Evolutionary conservation across 306 rosid genomes (phyloP), one percentile per base, ranked within the genome.

Genomic region (Fagus crenata): DNA sequence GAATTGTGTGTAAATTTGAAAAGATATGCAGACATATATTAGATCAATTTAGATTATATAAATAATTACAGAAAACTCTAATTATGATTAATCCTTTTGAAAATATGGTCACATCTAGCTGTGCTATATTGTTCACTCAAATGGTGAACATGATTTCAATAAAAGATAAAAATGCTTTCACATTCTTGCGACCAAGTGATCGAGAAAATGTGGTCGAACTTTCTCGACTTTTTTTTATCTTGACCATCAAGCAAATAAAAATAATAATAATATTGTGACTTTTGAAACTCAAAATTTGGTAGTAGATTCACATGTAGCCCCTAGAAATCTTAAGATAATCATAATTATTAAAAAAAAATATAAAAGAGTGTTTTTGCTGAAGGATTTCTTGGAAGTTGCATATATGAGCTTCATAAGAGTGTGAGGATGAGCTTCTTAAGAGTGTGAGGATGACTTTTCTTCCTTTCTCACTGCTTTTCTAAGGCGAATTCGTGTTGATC

Each of bases 361-460:
- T 13, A 49, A 31, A 67, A 6, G 79, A 53, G 58, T 69, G 7
- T 67, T 40, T 35, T 69, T 42, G 65, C 17, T n/a, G 71, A 43
- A 78, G 75, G 37, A 53, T 82, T 33, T 13, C 9, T 33, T 6
- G 8, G 58, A 46, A 43, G 69, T 11, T 55, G 74, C 49, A 65
- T 12, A 46, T 7, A 59, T 41, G 68, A 61, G 68, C 49, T 53
- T 65, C 46, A 55, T 17, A 18, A 74, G 28, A 67, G 6, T 28
- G 78, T 67, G 40, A 17, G 60, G 74, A 77, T 40, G 84, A 76
- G 68, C 49, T 53, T 65, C 46, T 42, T 17, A 18, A 74, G 28
- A 67, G 9, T 28, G 78, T 67, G 40, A 17, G 60, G 74, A 77
- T 40, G 84, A 76, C 79, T 84, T 72, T 80, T 73, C 65, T 73